A percentile compares a stretch with the other conserved stretches of the same genome.
Conservation (phyloP, 2,329 filamentous ascomycete genomes). For the Drechslerella coelobrocha region DNA sequence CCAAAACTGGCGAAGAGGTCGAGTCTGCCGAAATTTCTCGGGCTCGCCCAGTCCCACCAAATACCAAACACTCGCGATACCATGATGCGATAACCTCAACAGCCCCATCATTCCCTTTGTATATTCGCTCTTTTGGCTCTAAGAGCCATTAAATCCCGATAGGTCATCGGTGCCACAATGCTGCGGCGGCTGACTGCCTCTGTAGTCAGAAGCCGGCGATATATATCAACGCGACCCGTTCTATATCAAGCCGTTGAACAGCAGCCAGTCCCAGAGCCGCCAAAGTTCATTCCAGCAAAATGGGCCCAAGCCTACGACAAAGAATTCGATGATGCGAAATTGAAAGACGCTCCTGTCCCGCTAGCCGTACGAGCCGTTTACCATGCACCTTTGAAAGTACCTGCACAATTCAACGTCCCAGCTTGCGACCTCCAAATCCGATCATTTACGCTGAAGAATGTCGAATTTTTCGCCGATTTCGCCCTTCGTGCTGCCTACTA, state of each 20-base stretch:
- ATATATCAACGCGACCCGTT: conserved; percentile 34
- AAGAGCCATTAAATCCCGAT: conserved; percentile 7
- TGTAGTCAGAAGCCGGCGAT: conserved; percentile 35
- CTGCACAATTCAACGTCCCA: conserved; percentile 76
- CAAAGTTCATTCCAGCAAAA: background rate
- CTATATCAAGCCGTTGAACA: conserved; percentile 16
- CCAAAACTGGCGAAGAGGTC: conserved; percentile 17
- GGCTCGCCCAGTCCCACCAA: conserved; percentile 13
- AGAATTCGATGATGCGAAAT: conserved; percentile 17
- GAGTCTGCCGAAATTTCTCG: conserved; percentile 35
- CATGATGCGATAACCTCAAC: conserved; percentile 41
- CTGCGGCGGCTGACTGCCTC: conserved; percentile 42
- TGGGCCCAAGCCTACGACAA: conserved; percentile 36
- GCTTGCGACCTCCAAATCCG: conserved; percentile 90
- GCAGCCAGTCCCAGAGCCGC: conserved; percentile 2
- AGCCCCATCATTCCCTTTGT: conserved; percentile 7
- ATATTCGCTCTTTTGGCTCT: conserved; percentile 20
- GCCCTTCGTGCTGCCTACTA: conserved; percentile 94
- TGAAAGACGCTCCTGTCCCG: conserved; percentile 66
- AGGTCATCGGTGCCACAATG: conserved; percentile 28
- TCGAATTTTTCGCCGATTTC: conserved; percentile 95
- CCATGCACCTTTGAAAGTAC: conserved; percentile 79
- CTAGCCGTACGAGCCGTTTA: conserved; percentile 84
- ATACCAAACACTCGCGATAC: conserved; percentile 7
- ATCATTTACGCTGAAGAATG: conserved; percentile 85